A percentile compares a stretch with the other conserved stretches of the same genome.
These are phyloP conservation scores for Apiospora pterosperma DNA, from an alignment of 2,329 filamentous ascomycete genomes.

Conservation along the genomic window DNA sequence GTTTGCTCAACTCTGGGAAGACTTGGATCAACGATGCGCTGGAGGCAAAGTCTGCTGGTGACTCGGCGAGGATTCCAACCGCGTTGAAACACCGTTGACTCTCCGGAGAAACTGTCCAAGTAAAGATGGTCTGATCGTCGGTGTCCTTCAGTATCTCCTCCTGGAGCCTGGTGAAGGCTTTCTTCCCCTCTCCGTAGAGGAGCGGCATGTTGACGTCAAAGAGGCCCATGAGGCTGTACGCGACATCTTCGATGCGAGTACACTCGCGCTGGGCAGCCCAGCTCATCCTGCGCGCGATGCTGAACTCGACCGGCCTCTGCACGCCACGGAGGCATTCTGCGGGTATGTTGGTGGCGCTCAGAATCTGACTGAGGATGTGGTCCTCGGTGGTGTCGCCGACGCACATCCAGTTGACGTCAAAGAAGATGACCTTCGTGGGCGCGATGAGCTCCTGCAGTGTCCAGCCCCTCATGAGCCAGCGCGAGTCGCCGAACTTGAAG, in stretches of 20 bases:
- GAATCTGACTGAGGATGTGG: neutral
- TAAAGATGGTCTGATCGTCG: neutral
- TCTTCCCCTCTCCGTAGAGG: slow-evolving; percentile 27
- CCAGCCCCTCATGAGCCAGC: neutral
- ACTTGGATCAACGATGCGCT: neutral
- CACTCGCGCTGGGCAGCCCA: slow-evolving; percentile 26
- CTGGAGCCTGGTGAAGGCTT: slow-evolving; percentile 26
- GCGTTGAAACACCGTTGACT: neutral
- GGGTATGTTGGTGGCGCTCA: neutral
- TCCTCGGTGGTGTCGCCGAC: neutral
- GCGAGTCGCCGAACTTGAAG: neutral
- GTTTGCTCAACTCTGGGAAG: neutral
- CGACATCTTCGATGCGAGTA: slow-evolving; percentile 23
- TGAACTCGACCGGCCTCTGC: neutral
- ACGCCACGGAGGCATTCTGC: neutral
- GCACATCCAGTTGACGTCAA: neutral
- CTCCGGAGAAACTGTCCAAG: neutral
- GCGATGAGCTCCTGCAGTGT: slow-evolving; percentile 6
- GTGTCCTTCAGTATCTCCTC: slow-evolving; percentile 19
- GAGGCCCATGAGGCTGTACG: slow-evolving; percentile 28
- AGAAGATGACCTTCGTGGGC: slow-evolving; percentile 4
- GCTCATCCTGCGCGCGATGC: slow-evolving; percentile 1
- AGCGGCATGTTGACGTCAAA: slow-evolving; percentile 29
- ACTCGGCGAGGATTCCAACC: neutral
- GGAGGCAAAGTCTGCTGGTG: slow-evolving; percentile 3